A percentile compares a stretch with the other conserved stretches of the same genome.
Conservation (phyloP, 2,329 filamentous ascomycete genomes). For the Dactylella cylindrospora region DNA sequence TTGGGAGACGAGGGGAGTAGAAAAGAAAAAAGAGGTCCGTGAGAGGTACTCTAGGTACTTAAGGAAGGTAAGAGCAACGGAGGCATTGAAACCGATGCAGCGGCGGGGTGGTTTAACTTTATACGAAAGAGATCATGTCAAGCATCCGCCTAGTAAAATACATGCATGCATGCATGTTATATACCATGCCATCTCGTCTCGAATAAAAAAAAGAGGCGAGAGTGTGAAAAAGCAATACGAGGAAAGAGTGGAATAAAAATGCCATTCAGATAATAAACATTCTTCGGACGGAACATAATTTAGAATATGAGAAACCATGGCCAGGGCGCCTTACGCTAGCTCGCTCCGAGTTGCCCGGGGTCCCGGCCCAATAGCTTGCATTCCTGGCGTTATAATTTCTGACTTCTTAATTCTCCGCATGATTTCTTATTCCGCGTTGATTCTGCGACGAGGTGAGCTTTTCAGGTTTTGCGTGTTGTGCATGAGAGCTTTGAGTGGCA, state of each 20-base stretch:
- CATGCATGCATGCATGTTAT: conserved; percentile 1
- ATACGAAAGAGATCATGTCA: conserved; percentile 18
- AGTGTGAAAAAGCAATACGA: no score
- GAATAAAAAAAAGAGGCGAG: conserved; percentile 34
- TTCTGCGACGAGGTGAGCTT: no score
- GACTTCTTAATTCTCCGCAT: conserved; percentile 23
- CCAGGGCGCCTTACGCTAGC: conserved; percentile 4
- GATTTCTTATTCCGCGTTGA: no score
- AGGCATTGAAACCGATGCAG: conserved; percentile 12
- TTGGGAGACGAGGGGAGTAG: not conserved
- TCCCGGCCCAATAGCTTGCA: conserved; percentile 4
- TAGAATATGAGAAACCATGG: conserved; percentile 4
- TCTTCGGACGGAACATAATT: conserved; percentile 19
- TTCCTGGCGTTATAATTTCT: conserved; percentile 32
- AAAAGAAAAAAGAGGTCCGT: conserved; percentile 4
- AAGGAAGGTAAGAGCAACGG: conserved; percentile 11
- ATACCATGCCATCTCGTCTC: conserved; percentile 9
- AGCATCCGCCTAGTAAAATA: no score
- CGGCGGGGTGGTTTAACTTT: conserved; percentile 12
- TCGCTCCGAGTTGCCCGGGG: not conserved
- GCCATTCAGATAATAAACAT: conserved; percentile 17
- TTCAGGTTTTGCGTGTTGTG: not conserved
- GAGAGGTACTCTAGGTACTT: conserved; percentile 22
- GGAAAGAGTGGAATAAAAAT: no score
- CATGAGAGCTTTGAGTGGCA: conserved; percentile 10